Evolutionary conservation across 192 early-diverging fungal genomes (phyloP), one percentile per base, ranked within the genome.

Genomic region (Backusella liffmaniae): DNA sequence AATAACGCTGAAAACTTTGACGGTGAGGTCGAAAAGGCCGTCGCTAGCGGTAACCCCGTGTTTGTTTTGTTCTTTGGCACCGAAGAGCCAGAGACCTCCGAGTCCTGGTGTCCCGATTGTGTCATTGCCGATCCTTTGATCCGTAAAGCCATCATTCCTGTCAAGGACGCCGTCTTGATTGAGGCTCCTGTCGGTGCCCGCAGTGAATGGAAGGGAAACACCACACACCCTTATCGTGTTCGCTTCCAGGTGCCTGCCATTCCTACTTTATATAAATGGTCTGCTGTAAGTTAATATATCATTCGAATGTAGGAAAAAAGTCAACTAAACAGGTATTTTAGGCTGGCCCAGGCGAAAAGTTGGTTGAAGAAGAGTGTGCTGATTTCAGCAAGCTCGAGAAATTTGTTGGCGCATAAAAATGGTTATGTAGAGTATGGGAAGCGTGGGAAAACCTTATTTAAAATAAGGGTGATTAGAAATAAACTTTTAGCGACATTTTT

Each of bases 91-190:
- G 71, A 66, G 32, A 85, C 84, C 6, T 74, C 80, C 30, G 69
- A 85, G 53, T 85, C 82, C n/a, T 87, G 86, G 86, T 87, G 86
- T 59, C 84, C 86, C 18, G 86, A 87, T 69, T 87, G 86, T 75
- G 84, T 85, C 18, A 81, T 81, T 76, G 84, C 86, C 44, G 82
- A 83, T 72, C 86, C 86, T 15, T 34, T 85, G n/a, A 73, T 87
- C 44, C 80, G 80, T 39, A 82, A 79, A 62, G 66, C 72, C 4
- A 23, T 85, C 18, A 23, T 67, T 30, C 51, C 72, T 26, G 77
- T 79, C 10, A 75, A 79, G 13, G 21, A 85, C 70, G 44, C 82
- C 34, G 73, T 80, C 12, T 73, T 87, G 35, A 39, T 87, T 49
- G 82, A 84, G 42, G 84, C 80, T 18, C 75, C 82, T 62, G 80